Evolutionary conservation across 2,329 filamentous ascomycete species (phyloP).

Genomic region (Ceratocystis harringtonii): DNA sequence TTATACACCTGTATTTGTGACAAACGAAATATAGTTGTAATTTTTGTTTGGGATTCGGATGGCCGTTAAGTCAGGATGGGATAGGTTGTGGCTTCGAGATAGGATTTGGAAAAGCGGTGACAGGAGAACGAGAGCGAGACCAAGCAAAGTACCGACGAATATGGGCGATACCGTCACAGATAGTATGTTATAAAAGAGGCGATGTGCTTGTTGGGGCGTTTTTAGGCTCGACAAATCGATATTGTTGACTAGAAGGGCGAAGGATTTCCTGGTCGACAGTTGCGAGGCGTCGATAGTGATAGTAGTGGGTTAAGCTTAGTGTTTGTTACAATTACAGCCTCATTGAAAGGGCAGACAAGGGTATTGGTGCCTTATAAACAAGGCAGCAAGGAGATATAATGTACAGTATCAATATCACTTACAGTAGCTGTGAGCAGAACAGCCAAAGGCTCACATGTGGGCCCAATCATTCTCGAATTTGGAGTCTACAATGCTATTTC

Average conservation of each 20-base stretch:
- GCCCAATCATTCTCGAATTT: too few relatives aligned
- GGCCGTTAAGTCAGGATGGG: not conserved
- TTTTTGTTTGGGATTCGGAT: not conserved
- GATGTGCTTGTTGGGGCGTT: not conserved
- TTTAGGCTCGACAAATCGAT: not conserved
- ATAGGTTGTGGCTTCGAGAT: not conserved
- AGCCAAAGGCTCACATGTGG: too few relatives aligned
- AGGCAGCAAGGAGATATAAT: not conserved
- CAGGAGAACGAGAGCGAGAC: not conserved
- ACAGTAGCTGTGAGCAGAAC: too few relatives aligned
- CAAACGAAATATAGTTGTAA: not conserved
- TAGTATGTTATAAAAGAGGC: not conserved
- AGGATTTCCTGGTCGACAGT: not conserved
- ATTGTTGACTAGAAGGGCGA: not conserved
- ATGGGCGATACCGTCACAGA: not conserved
- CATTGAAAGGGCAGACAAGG: not conserved
- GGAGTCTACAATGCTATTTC: too few relatives aligned
- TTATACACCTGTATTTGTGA: not conserved
- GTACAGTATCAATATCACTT: not conserved
- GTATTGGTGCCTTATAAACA: constrained; percentile 1
- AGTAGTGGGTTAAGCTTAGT: not conserved
- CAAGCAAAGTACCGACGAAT: not conserved
- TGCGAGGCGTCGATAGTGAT: not conserved
- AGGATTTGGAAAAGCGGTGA: not conserved
- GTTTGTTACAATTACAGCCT: not conserved